phyloP scores from a whole-genome alignment of 2,329 filamentous ascomycete species.

The Penicillium sp. region DNA sequence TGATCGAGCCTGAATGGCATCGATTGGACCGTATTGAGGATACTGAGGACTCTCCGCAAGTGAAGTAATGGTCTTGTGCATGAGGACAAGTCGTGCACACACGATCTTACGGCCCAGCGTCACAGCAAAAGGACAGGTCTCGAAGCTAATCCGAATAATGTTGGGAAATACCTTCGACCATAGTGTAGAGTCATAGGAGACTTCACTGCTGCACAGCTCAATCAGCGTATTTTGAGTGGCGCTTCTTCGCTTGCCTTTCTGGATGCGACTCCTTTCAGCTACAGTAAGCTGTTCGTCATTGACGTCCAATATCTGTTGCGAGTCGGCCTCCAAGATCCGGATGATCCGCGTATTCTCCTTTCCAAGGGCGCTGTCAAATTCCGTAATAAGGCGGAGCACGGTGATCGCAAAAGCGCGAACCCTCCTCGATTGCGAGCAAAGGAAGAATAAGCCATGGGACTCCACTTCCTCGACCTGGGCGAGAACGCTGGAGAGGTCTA shows the following conservation, averaged over 20 bases:
- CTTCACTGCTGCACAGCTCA: slow-evolving; percentile 88
- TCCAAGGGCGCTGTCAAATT: slow-evolving; percentile 82
- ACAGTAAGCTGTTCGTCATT: slow-evolving; percentile 77
- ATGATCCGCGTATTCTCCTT: slow-evolving; percentile 76
- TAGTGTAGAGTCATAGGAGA: slow-evolving; percentile 84
- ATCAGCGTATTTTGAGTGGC: slow-evolving; percentile 81
- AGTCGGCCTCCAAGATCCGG: slow-evolving; percentile 82
- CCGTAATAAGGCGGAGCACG: slow-evolving; percentile 79
- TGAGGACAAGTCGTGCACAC: slow-evolving; percentile 82
- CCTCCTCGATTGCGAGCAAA: slow-evolving; percentile 86
- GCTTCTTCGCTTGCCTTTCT: slow-evolving; percentile 77
- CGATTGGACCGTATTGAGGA: slow-evolving; percentile 32
- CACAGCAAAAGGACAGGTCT: slow-evolving; percentile 83
- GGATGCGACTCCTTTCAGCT: slow-evolving; percentile 81
- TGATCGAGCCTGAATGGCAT: slow-evolving; percentile 31
- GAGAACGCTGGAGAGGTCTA: slow-evolving; percentile 80
- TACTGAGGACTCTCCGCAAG: slow-evolving; percentile 65
- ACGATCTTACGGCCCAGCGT: slow-evolving; percentile 84
- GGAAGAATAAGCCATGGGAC: slow-evolving; percentile 90
- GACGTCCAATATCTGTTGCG: slow-evolving; percentile 77
- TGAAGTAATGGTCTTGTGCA: slow-evolving; percentile 74
- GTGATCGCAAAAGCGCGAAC: slow-evolving; percentile 87
- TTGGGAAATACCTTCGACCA: slow-evolving; percentile 99
- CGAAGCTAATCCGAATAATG: slow-evolving; percentile 78
- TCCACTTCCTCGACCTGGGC: slow-evolving; percentile 94